phyloP scores from a whole-genome alignment of 148 eudicot species.

The Amaranthus cruentus region DNA sequence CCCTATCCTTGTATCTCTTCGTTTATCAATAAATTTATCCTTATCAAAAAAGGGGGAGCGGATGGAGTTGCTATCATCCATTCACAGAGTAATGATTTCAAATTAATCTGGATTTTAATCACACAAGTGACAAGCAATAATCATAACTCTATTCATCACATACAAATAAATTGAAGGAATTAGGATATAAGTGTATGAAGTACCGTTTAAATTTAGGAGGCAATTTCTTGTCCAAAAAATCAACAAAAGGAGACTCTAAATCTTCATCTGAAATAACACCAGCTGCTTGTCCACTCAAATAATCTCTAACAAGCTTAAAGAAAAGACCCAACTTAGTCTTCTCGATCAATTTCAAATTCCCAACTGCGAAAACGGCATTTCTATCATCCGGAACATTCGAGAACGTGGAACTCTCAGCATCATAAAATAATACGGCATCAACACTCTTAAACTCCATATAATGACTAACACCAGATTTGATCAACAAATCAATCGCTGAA shows the following conservation, averaged over 20 bases:
- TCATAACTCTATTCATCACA: neutral
- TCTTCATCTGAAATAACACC: slow-evolving; percentile 50
- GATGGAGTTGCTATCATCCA: too few relatives aligned
- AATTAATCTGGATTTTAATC: too few relatives aligned
- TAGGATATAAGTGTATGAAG: slow-evolving; percentile 16
- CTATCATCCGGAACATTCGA: slow-evolving; percentile 62
- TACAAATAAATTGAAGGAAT: slow-evolving; percentile 17
- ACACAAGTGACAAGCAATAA: too few relatives aligned
- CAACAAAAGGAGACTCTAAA: slow-evolving; percentile 63
- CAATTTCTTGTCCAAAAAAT: slow-evolving; percentile 50
- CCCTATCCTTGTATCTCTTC: too few relatives aligned
- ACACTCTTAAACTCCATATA: slow-evolving; percentile 73
- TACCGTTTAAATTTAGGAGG: slow-evolving; percentile 67
- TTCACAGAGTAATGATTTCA: too few relatives aligned
- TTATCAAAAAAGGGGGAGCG: too few relatives aligned
- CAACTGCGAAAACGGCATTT: slow-evolving; percentile 45
- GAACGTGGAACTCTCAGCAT: slow-evolving; percentile 29
- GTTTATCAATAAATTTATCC: too few relatives aligned
- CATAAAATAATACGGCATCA: slow-evolving; percentile 49
- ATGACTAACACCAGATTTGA: slow-evolving; percentile 53
- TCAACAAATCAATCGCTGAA: slow-evolving; percentile 43
- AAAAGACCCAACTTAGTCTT: slow-evolving; percentile 58
- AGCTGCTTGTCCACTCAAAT: slow-evolving; percentile 36
- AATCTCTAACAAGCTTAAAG: slow-evolving; percentile 57
- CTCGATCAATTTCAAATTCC: slow-evolving; percentile 35